Evolutionary conservation across 2,329 filamentous ascomycete genomes (phyloP), one percentile per base, ranked within the genome.

Genomic region (Endothia cerciana): DNA sequence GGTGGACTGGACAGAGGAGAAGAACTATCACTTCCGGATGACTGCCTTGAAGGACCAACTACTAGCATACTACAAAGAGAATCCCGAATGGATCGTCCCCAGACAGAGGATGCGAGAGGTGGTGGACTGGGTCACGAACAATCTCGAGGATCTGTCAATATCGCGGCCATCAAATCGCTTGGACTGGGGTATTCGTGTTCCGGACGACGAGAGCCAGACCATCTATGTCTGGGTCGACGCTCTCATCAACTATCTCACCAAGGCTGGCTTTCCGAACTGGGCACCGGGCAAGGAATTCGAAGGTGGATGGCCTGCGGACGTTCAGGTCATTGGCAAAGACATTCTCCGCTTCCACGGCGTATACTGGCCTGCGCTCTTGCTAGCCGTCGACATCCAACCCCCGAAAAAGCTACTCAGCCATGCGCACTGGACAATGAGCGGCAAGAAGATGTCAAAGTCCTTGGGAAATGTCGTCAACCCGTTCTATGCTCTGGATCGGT

Each of bases 221-320:
- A 94, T 99, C 65, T 99, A 99, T 74, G 96, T 99, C 40, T 99
- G 95, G 95, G 85, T 99, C 0, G 96, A 99, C 78, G 95, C 95
- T 1, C 85, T 99, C 38, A 85, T 98, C 73, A 99, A 97, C 77
- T 99, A 99, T 76, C 80, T 95, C 61, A 97, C 94, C 19, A 92
- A 90, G 69, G 87, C 93, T 1, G 93, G 94, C 17, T 98, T 96
- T 74, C 93, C 93, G 0, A 78, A 79, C 41, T 93, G 90, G 87
- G 79, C 87, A 0, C 89, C 91, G 0, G 88, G 88, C 1, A 80
- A 84, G 4, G 87, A 91, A 67, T 76, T 82, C 17, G 80, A 79
- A 25, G 85, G 85, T 60, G 88, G 91, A 30, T 99, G 95, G 94
- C 95, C 95, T 4, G 92, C 93, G 10, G 89, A 99, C 76, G 85